Evolutionary conservation across 2,329 filamentous ascomycete genomes (phyloP), one percentile per base, ranked within the genome.

Genomic region (Alternaria triticimaculans): DNA sequence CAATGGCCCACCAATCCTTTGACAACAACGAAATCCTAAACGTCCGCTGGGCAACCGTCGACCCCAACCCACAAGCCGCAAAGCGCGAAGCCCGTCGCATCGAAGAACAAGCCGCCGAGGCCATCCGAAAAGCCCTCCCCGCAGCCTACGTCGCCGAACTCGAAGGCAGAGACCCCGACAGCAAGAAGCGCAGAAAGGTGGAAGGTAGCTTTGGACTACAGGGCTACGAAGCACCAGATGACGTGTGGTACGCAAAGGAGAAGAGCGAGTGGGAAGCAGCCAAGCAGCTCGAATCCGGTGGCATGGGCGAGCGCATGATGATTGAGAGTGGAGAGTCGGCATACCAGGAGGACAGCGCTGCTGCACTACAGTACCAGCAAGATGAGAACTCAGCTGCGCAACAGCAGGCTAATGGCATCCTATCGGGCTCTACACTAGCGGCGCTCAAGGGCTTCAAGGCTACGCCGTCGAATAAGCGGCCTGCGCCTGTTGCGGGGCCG

Each of bases 101-200:
- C 64, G 96, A 99, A 78, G 96, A 99, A 77, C 96, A 99, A 79
- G 96, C 96, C 2, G 96, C 96, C 0, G 96, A 97, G 74, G 96
- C 96, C 2, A 93, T 99, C 61, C 86, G 96, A 18, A 87, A 92
- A 68, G 95, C 96, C 0, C 83, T 99, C 5, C 96, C 96, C 0
- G 93, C 91, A 0, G 93, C 94, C 26, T 98, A 96, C 69, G 90
- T 99, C 0, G 93, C 94, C 0, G 94, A 99, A 83, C 90, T 99
- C 51, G 96, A 99, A 79, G 96, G 96, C 15, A 88, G 92, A 55
- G 93, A 97, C 69, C 92, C 92, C 0, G 93, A 94, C 72, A 92
- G 94, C 44, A 87, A 90, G 76, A 98, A 97, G 83, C 86, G 94
- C 74, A 89, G 95, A 80, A 96, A 93, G 81, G 89, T 97, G 25